Conservation (phyloP, 257 asterid species). For the Prunella vulgaris region DNA sequence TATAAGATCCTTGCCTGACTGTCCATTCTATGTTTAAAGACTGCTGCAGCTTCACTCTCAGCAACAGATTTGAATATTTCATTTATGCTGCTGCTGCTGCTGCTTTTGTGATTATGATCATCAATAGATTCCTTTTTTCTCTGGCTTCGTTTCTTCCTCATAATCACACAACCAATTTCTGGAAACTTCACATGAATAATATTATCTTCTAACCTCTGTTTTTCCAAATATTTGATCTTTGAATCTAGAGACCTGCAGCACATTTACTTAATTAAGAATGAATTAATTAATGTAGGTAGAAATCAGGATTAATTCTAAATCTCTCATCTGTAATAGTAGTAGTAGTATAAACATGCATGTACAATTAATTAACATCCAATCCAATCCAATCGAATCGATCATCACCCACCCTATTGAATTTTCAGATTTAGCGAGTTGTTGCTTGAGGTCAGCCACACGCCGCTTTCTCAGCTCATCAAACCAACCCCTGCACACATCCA, state of each 20-base stretch:
- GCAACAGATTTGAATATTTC: conserved; percentile 53
- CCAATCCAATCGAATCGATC: no score
- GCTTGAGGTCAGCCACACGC: conserved; percentile 76
- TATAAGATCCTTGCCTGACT: conserved; percentile 53
- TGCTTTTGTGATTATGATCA: no score
- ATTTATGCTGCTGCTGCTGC: conserved; percentile 41
- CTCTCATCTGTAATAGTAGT: no score
- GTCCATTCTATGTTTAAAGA: conserved; percentile 86
- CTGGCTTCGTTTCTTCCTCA: conserved; percentile 69
- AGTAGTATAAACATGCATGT: no score
- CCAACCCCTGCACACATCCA: conserved; percentile 91
- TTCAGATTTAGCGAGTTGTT: conserved; percentile 66
- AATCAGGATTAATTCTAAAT: no score
- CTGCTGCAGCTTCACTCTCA: conserved; percentile 55
- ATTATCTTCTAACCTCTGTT: no score
- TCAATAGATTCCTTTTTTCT: no score
- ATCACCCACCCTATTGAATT: conserved; percentile 91
- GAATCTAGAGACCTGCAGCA: conserved; percentile 73
- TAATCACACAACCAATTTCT: conserved; percentile 33
- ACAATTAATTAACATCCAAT: no score
- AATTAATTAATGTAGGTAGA: no score
- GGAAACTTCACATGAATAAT: no score
- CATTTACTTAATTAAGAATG: conserved; percentile 1
- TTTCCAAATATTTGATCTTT: conserved; percentile 51
- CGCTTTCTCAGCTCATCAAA: conserved; percentile 75